Percentiles rank a stretch among this genome's conserved stretches.
phyloP scores from a whole-genome alignment of 1,284 basidiomycete genomes.

The Marasmius fiardii region DNA sequence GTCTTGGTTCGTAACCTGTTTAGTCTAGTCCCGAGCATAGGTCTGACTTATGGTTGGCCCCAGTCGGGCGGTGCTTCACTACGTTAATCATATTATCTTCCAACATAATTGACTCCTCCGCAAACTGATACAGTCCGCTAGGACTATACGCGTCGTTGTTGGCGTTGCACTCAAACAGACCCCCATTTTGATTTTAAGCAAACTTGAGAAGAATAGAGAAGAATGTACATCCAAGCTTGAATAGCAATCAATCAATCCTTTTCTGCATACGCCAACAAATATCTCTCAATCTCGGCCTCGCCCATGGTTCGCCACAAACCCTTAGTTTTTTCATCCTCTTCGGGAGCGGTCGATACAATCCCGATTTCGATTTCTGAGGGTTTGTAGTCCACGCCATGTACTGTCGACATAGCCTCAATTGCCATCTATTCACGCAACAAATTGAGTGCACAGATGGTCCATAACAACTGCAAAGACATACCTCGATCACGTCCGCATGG shows the following conservation, averaged over 20 bases:
- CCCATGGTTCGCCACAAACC: constrained; percentile 84
- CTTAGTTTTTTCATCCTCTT: constrained; percentile 62
- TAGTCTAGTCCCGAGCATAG: constrained; percentile 3
- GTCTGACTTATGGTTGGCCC: constrained; percentile 10
- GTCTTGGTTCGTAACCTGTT: constrained; percentile 57
- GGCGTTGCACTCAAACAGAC: neutral
- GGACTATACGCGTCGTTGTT: neutral
- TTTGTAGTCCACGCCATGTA: constrained; percentile 96
- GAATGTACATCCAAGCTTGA: constrained; percentile 6
- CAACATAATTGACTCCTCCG: neutral
- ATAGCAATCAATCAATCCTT: constrained; percentile 59
- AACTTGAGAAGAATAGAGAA: neutral
- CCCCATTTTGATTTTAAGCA: neutral
- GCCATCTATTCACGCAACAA: constrained; percentile 73
- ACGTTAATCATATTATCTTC: constrained; percentile 21
- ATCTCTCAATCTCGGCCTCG: constrained; percentile 81
- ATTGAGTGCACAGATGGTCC: neutral
- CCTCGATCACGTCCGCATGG: constrained; percentile 80
- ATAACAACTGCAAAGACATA: constrained; percentile 43
- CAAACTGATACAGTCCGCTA: neutral
- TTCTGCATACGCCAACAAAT: constrained; percentile 89
- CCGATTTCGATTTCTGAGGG: constrained; percentile 85
- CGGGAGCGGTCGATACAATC: constrained; percentile 70
- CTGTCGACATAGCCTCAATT: constrained; percentile 90
- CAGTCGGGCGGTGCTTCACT: constrained; percentile 76